Base-by-base conservation (phyloP, 2,329 filamentous ascomycete genomes). In the Emydomyces testavorans region DNA sequence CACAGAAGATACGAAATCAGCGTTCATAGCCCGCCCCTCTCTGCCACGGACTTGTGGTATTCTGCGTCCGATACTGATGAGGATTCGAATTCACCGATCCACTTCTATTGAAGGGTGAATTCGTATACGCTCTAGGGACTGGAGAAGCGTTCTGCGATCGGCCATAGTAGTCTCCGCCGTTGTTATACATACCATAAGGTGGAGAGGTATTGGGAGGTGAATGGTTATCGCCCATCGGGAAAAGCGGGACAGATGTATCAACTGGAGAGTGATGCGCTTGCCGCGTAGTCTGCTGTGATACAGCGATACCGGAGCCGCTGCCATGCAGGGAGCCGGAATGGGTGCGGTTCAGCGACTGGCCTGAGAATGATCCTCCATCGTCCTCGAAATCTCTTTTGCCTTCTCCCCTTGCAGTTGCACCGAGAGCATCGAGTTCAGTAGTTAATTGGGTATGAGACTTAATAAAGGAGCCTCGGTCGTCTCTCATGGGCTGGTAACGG, bases 401-500 rank as follows among this genome's bases (percentile, higher is more conserved):
- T 62, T 94, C 88, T 50, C 88, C 88, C 60, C 89, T 82, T 28
- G 89, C 89, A 4, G 88, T 94, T 13, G 85, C 85, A 54, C 85
- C 89, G 49, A 95, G 72, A 6, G 89, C 89, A 64, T 95, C 88
- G 43, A 95, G 76, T 67, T 95, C 89, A 6, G 88, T 94, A 3
- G 83, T 78, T 46, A 94, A 72, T 60, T 90, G 82, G 4, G 85
- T 85, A 65, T 92, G 85, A 11, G 88, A 94, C 73, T 95, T 95
- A 80, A 95, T 94, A 70, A 96, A 95, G 7, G 89, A 95, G 44
- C 86, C 87, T 58, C 90, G 83, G 66, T 96, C 90, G 60, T 96
- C 90, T 47, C 84, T 83, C 89, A 96, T 95, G 59, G 87, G 88
- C 67, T 94, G 87, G 68, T 96, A 96, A 52, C 89, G 82, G 35